Conservation (phyloP, 1,139 yeast genomes). For the Hemisphaericaspora xylofermentans region DNA sequence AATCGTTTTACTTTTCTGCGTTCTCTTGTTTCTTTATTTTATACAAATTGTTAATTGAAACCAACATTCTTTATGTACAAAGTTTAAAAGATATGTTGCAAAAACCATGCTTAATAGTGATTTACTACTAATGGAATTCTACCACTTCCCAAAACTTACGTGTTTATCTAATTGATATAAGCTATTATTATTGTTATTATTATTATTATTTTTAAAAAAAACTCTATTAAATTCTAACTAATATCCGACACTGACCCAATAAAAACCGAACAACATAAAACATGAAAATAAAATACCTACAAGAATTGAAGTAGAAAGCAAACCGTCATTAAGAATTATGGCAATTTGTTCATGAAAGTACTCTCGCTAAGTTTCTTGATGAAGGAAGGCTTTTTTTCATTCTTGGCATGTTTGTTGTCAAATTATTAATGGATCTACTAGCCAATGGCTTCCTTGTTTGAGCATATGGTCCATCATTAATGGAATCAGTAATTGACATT, state of each 20-base stretch:
- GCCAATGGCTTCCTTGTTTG: constrained; percentile 22
- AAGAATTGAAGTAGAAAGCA: neutral
- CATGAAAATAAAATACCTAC: neutral
- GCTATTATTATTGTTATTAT: neutral
- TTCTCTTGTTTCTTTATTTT: too few relatives aligned
- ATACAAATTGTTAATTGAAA: too few relatives aligned
- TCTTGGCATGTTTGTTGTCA: constrained; percentile 14
- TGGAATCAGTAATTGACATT: constrained; percentile 7
- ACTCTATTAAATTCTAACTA: neutral
- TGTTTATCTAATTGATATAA: too few relatives aligned
- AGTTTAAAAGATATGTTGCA: too few relatives aligned
- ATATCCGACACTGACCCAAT: neutral
- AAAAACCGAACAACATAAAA: neutral
- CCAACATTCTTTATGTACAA: too few relatives aligned
- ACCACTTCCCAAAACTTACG: too few relatives aligned
- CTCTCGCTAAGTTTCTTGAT: constrained; percentile 2
- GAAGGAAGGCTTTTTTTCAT: neutral
- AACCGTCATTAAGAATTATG: neutral
- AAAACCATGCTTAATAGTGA: too few relatives aligned
- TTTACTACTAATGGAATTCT: too few relatives aligned
- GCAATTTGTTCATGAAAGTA: neutral
- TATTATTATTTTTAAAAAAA: neutral
- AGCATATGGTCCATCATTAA: too few relatives aligned
- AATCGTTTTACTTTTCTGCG: too few relatives aligned
- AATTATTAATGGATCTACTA: constrained; percentile 18